Conservation (phyloP, 1,284 basidiomycete genomes). For the Cutaneotrichosporon sp. region DNA sequence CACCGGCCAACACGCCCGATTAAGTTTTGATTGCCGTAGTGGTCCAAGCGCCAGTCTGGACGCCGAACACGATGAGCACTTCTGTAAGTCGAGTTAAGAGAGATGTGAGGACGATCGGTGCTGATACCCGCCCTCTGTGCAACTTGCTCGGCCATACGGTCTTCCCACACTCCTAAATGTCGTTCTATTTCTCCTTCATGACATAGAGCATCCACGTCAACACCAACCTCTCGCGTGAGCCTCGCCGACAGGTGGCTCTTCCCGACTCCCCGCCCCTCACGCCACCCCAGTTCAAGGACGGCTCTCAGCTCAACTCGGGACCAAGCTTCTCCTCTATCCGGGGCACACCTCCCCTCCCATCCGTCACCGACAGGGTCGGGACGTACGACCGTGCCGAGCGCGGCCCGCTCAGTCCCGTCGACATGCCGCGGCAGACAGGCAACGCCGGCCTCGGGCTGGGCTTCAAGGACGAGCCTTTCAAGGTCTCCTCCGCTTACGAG, state of each 20-base stretch:
- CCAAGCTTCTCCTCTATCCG: not conserved
- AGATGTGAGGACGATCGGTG: too few relatives aligned
- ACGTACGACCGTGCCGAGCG: not conserved
- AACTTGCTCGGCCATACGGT: not conserved
- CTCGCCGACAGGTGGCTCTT: slow-evolving; percentile 1
- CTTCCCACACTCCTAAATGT: too few relatives aligned
- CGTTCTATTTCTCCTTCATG: not conserved
- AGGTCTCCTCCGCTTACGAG: not conserved
- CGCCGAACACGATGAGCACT: too few relatives aligned
- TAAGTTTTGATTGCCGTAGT: too few relatives aligned
- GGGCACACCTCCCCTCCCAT: not conserved
- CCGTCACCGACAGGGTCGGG: not conserved
- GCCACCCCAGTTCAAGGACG: slow-evolving; percentile 5
- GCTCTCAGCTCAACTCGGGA: not conserved
- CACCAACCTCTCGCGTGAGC: not conserved
- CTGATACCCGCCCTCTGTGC: too few relatives aligned
- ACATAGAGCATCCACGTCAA: not conserved
- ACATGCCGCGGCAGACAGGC: slow-evolving; percentile 8
- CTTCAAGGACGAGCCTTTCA: too few relatives aligned
- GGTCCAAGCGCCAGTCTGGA: too few relatives aligned
- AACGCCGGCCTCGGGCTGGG: slow-evolving; percentile 14
- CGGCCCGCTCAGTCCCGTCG: slow-evolving; percentile 17
- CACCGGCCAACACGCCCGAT: too few relatives aligned
- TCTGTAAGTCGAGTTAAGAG: too few relatives aligned
- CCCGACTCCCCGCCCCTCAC: slow-evolving; percentile 15